These are phyloP conservation scores for Letharia lupina DNA, from an alignment of 495 filamentous ascomycete genomes.

Conservation along the genomic window DNA sequence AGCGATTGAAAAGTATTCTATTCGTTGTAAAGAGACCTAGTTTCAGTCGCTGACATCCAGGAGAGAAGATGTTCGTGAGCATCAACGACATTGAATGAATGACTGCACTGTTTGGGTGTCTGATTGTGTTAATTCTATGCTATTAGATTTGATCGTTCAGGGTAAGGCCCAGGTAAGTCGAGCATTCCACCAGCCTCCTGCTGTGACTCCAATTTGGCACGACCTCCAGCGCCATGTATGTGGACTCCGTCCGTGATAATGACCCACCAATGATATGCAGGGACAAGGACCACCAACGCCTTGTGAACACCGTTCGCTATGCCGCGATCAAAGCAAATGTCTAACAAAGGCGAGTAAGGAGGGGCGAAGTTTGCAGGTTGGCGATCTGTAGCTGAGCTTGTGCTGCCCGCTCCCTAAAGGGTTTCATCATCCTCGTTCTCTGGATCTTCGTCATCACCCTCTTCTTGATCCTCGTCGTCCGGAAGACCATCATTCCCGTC, in stretches of 20 bases:
- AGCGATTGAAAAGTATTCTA: not conserved
- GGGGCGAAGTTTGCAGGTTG: not conserved
- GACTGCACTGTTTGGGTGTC: not conserved
- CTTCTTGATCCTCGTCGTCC: conserved; percentile 49
- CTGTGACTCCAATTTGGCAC: not conserved
- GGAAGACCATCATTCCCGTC: conserved; percentile 50
- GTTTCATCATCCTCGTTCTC: not conserved
- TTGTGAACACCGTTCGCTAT: conserved; percentile 16
- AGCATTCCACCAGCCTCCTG: not conserved
- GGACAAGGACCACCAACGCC: conserved; percentile 2
- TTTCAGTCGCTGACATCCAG: not conserved
- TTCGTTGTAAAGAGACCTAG: not conserved
- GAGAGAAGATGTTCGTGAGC: not conserved
- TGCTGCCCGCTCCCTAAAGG: not conserved
- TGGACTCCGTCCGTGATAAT: not conserved
- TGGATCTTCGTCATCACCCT: conserved; percentile 30
- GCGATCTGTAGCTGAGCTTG: not conserved
- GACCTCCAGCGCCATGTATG: not conserved
- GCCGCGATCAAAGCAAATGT: not conserved
- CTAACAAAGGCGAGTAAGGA: not conserved
- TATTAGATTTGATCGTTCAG: not conserved
- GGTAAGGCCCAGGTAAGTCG: not conserved
- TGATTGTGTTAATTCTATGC: not conserved
- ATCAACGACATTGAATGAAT: not conserved
- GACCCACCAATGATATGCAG: not conserved